Evolutionary conservation across 805 yeast genomes (phyloP).

Genomic region (Ogataea saltuana): DNA sequence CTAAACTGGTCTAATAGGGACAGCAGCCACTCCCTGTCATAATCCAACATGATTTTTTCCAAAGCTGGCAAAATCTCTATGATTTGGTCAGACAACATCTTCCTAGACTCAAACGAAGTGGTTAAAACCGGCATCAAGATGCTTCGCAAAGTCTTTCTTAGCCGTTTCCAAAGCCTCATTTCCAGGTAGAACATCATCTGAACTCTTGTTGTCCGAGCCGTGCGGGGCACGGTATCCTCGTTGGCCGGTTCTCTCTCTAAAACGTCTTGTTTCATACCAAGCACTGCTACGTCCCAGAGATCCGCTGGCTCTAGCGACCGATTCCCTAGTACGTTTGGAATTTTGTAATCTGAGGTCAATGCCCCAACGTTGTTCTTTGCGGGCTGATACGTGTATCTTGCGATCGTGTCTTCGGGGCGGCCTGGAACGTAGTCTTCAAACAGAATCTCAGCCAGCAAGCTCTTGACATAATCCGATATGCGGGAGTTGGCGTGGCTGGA

Average conservation of each 20-base stretch:
- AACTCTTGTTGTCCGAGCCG: conserved; percentile 43
- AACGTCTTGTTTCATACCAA: too few relatives aligned
- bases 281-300: too few relatives aligned
- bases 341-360: conserved; percentile 36
- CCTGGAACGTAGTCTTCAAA: conserved; percentile 38
- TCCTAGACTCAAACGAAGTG: conserved; percentile 49
- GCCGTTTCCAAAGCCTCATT: conserved; percentile 53
- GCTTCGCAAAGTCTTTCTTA: conserved; percentile 50
- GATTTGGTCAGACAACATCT: conserved; percentile 51
- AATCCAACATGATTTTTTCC: conserved; percentile 43
- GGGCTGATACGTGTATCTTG: conserved; percentile 19
- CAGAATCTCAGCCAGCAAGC: conserved; percentile 46
- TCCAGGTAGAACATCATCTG: conserved; percentile 62
- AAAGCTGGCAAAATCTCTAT: conserved; percentile 55
- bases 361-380: conserved; percentile 31
- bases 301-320: conserved; percentile 36
- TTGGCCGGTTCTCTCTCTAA: too few relatives aligned
- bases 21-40: conserved; percentile 53
- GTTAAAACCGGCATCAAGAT: conserved; percentile 57
- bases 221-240: conserved; percentile 1
- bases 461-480: conserved; percentile 43
- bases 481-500: conserved; percentile 38
- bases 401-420: conserved; percentile 32
- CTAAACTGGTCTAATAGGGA: conserved; percentile 33
- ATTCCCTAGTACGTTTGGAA: too few relatives aligned